Percentiles rank a stretch among this genome's conserved stretches.
Conservation (phyloP, 2,329 filamentous ascomycete species). For the Leptodontidium sp. region DNA sequence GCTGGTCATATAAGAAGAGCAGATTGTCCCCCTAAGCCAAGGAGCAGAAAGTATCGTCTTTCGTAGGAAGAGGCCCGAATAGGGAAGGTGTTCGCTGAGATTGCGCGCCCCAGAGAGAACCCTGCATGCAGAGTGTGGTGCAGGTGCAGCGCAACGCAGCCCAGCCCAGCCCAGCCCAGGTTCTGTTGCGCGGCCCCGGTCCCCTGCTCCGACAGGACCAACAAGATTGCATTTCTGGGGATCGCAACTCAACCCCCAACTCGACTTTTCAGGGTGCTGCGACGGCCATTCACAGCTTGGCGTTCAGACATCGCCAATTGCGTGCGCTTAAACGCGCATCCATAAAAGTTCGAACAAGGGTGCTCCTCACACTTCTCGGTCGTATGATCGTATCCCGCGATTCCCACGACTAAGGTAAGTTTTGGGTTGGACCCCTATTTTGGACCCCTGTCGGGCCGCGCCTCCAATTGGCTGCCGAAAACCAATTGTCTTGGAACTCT, state of each 20-base stretch:
- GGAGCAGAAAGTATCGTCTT: not conserved
- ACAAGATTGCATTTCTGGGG: not conserved
- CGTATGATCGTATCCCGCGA: not conserved
- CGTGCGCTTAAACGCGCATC: not conserved
- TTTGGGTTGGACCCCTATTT: constrained; percentile 14
- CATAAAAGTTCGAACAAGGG: not conserved
- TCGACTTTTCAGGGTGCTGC: not conserved
- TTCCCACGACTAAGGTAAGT: not conserved
- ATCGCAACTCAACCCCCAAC: not conserved
- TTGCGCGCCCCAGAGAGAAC: constrained; percentile 17
- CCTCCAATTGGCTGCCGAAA: constrained; percentile 7
- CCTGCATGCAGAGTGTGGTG: not conserved
- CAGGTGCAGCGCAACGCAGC: too few species aligned
- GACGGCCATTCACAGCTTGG: not conserved
- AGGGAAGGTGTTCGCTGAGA: constrained; percentile 17
- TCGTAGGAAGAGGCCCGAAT: constrained; percentile 9
- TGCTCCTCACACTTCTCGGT: not conserved
- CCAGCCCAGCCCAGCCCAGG: not conserved
- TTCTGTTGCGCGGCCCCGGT: constrained; percentile 5
- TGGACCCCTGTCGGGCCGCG: not conserved
- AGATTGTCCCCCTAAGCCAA: constrained; percentile 4
- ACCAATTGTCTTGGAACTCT: not conserved
- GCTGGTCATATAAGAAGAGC: constrained; percentile 12
- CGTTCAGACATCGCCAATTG: constrained; percentile 5
- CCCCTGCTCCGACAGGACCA: constrained; percentile 10